Percentiles rank a stretch among this genome's conserved stretches.
Conservation (phyloP, 768 basidiomycete species). For the Ramaria rubella region DNA sequence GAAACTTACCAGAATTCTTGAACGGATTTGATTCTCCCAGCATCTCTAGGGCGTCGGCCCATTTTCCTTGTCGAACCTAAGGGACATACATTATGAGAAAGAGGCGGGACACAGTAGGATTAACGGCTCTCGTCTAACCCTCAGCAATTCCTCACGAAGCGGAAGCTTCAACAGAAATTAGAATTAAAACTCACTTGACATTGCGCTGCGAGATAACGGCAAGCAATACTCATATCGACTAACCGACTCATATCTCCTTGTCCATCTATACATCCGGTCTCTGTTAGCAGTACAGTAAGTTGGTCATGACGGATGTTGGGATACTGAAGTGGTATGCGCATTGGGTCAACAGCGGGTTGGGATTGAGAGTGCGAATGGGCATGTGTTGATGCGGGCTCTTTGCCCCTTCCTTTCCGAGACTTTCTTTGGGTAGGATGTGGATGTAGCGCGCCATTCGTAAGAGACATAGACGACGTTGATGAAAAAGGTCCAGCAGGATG, state of each 20-base stretch:
- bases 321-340: conserved; percentile 1
- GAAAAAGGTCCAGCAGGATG: conserved; percentile 36
- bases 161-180: not conserved
- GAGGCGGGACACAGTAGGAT: too few species aligned
- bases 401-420: conserved; percentile 47
- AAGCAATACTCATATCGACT: conserved; percentile 92
- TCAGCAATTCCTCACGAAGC: not conserved
- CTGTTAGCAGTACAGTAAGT: conserved; percentile 55
- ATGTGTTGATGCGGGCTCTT: conserved; percentile 30
- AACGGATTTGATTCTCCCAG: conserved; percentile 92
- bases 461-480: conserved; percentile 18
- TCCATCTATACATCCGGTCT: conserved; percentile 52
- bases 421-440: conserved; percentile 26
- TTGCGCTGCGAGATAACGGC: conserved; percentile 93
- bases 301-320: conserved; percentile 3
- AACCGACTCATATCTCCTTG: conserved; percentile 66
- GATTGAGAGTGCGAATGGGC: not conserved
- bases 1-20: conserved; percentile 48
- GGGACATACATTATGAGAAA: conserved; percentile 10
- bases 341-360: not conserved
- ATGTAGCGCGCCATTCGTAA: not conserved
- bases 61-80: conserved; percentile 81
- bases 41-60: conserved; percentile 87
- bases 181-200: conserved; percentile 59
- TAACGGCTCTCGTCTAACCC: too few species aligned